Percentiles rank a stretch among this genome's conserved stretches.
These are phyloP conservation scores for Aureobasidium sp. DNA, from an alignment of 2,329 filamentous ascomycete genomes.

Conservation along the genomic window DNA sequence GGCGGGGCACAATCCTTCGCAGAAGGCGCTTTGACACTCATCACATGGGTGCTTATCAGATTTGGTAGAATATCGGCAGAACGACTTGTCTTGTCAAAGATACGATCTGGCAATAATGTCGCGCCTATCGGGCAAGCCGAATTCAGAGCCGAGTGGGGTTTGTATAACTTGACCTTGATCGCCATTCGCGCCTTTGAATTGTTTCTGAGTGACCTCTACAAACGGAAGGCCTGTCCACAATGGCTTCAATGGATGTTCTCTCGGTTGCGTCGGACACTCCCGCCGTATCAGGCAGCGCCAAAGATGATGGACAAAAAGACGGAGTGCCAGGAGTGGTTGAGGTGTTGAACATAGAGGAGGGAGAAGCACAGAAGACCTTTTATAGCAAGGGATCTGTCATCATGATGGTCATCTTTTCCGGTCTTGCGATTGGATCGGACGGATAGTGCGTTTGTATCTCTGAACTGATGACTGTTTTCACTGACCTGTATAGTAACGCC, in stretches of 20 bases:
- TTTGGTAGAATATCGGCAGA: too few species aligned
- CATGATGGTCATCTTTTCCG: slow-evolving; percentile 31
- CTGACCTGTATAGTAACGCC: slow-evolving; percentile 21
- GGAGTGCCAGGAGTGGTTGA: neutral
- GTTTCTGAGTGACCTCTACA: too few species aligned
- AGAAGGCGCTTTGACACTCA: too few species aligned
- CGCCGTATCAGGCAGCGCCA: neutral
- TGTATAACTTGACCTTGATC: neutral
- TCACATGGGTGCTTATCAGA: too few species aligned
- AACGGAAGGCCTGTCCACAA: neutral
- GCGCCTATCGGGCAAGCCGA: too few species aligned
- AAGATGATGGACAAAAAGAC: neutral
- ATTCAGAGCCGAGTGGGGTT: neutral
- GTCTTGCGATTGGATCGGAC: slow-evolving; percentile 31
- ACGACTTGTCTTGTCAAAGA: neutral
- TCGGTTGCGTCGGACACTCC: neutral
- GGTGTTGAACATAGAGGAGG: slow-evolving; percentile 21
- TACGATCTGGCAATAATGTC: neutral
- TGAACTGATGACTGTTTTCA: neutral
- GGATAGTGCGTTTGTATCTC: slow-evolving; percentile 22
- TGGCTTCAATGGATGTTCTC: neutral
- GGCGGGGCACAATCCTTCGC: neutral
- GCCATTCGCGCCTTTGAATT: too few species aligned
- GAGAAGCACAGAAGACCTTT: slow-evolving; percentile 15
- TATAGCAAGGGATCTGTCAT: slow-evolving; percentile 28